phyloP scores from a whole-genome alignment of 2,329 filamentous ascomycete species.

The Ascocoryne sarcoides region DNA sequence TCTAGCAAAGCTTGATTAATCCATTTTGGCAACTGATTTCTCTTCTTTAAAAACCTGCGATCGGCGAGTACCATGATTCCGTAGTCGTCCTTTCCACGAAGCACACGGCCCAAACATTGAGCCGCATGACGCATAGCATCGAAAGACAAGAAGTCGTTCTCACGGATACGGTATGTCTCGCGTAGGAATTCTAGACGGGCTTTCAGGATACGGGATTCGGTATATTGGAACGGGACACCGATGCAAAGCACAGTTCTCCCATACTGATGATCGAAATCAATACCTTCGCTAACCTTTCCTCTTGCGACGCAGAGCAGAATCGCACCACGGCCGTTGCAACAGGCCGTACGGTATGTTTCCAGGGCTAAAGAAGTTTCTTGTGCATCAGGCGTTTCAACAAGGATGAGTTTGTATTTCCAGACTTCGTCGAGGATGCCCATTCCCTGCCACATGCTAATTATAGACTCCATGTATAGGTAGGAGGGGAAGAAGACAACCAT shows the following conservation, averaged over 20 bases:
- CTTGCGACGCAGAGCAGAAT: constrained; percentile 90
- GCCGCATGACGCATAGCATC: constrained; percentile 99
- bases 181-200: constrained; percentile 91
- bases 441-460: constrained; percentile 98
- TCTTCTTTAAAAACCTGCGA: constrained; percentile 85
- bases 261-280: constrained; percentile 99
- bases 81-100: constrained; percentile 96
- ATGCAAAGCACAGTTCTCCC: constrained; percentile 93
- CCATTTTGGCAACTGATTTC: constrained; percentile 88
- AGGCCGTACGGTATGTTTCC: constrained; percentile 94
- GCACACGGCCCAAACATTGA: constrained; percentile 87
- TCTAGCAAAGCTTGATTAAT: constrained; percentile 83
- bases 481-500: constrained; percentile 99
- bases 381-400: constrained; percentile 94
- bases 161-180: constrained; percentile 92
- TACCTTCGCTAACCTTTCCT: constrained; percentile 95
- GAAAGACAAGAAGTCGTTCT: constrained; percentile 97
- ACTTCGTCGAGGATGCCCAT: constrained; percentile 97
- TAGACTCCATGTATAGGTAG: constrained; percentile 98
- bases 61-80: constrained; percentile 99
- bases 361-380: constrained; percentile 94
- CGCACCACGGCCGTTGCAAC: constrained; percentile 91
- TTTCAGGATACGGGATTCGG: constrained; percentile 93
- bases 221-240: constrained; percentile 97
- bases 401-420: constrained; percentile 97